Conservation (phyloP, 192 early-diverging fungal genomes). For the Podochytrium sp. region DNA sequence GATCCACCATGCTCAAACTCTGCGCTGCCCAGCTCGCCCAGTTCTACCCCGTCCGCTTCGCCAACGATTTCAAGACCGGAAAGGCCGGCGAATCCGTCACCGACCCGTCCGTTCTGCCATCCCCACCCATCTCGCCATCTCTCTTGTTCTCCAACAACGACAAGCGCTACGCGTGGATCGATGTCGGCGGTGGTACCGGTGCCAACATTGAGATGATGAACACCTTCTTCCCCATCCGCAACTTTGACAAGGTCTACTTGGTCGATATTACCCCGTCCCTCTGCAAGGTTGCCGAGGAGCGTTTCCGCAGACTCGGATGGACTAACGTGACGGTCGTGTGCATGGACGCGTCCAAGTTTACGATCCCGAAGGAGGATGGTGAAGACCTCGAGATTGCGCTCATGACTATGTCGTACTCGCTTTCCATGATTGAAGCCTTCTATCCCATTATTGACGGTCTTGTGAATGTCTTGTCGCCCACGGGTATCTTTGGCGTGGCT, state of each 20-base stretch:
- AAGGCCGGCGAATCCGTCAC: conserved; percentile 38
- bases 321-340: conserved; percentile 79
- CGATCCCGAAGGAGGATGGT: conserved; percentile 61
- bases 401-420: conserved; percentile 86
- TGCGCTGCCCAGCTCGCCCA: conserved; percentile 75
- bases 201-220: conserved; percentile 72
- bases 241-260: conserved; percentile 78
- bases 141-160: conserved; percentile 31
- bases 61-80: conserved; percentile 40
- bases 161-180: conserved; percentile 56
- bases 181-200: conserved; percentile 59
- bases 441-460: conserved; percentile 75
- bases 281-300: conserved; percentile 75
- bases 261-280: conserved; percentile 84
- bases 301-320: conserved; percentile 80
- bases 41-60: conserved; percentile 47
- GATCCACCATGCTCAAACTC: conserved; percentile 80
- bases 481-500: conserved; percentile 74
- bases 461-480: conserved; percentile 57
- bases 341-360: conserved; percentile 75
- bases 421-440: conserved; percentile 82
- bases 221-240: conserved; percentile 67
- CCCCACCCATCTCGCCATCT: conserved; percentile 51
- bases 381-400: conserved; percentile 70
- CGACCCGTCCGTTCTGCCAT: conserved; percentile 42